Evolutionary conservation across 2,329 filamentous ascomycete species (phyloP).

Genomic region (Aschersonia sp.): DNA sequence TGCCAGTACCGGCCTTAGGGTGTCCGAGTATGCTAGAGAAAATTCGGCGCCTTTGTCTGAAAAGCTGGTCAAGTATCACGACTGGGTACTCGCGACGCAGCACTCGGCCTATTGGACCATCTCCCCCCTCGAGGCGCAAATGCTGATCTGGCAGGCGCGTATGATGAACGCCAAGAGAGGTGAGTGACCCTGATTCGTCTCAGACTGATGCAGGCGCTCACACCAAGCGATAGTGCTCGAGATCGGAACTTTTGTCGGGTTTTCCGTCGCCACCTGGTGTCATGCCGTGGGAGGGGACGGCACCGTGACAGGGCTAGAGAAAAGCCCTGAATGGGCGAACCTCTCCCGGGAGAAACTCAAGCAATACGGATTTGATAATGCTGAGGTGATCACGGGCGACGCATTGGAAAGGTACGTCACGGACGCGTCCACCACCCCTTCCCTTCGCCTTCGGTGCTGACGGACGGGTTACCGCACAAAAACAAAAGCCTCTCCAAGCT

Average conservation of each 20-base stretch:
- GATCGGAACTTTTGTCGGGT: constrained; percentile 24
- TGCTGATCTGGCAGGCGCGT: neutral
- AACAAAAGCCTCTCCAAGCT: constrained; percentile 12
- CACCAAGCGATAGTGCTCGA: constrained; percentile 17
- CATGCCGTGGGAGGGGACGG: constrained; percentile 21
- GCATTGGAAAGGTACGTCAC: constrained; percentile 21
- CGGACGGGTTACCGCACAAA: too few relatives aligned
- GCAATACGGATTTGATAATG: neutral
- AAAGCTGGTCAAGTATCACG: neutral
- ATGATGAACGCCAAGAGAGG: neutral
- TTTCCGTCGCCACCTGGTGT: constrained; percentile 22
- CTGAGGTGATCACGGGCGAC: constrained; percentile 17
- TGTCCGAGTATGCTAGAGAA: neutral
- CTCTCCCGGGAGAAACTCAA: constrained; percentile 15
- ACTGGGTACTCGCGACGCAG: neutral
- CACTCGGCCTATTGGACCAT: neutral
- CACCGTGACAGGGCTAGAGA: constrained; percentile 25
- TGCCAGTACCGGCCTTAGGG: constrained; percentile 1
- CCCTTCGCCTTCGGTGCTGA: neutral
- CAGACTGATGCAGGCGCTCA: neutral
- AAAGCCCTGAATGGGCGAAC: constrained; percentile 20
- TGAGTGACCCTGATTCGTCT: neutral
- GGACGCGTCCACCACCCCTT: neutral
- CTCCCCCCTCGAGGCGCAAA: neutral
- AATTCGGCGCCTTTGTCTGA: neutral